phyloP scores from a whole-genome alignment of 1,284 basidiomycete genomes.

The Fistulinella staudtii region DNA sequence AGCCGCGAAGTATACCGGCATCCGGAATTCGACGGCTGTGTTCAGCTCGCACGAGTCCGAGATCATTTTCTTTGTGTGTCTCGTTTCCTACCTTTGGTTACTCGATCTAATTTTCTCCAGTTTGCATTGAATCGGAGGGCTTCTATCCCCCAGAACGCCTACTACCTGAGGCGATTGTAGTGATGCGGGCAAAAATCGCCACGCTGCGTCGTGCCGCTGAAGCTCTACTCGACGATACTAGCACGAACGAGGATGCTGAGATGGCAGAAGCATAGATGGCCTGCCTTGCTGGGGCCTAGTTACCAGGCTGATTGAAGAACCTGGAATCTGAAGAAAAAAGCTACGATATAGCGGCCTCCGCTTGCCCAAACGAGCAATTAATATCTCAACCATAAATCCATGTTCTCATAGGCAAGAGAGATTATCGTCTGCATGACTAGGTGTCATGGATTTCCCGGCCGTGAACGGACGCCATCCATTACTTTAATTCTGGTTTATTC shows the following conservation, averaged over 20 bases:
- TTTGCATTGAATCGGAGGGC: constrained; percentile 88
- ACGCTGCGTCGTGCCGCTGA: constrained; percentile 57
- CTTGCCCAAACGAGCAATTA: too few relatives aligned
- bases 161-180: constrained; percentile 78
- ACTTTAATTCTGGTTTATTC: too few relatives aligned
- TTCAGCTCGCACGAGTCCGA: constrained; percentile 81
- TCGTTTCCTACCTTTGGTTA: background rate
- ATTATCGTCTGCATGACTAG: too few relatives aligned
- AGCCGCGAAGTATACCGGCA: constrained; percentile 91
- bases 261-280: constrained; percentile 33
- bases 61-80: constrained; percentile 92
- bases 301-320: too few relatives aligned
- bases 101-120: constrained; percentile 38
- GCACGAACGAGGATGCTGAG: constrained; percentile 36
- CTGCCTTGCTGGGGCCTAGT: background rate
- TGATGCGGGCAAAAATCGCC: constrained; percentile 81
- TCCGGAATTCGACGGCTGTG: constrained; percentile 84
- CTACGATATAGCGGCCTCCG: too few relatives aligned
- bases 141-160: constrained; percentile 83
- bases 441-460: too few relatives aligned
- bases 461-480: too few relatives aligned
- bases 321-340: too few relatives aligned
- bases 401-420: too few relatives aligned
- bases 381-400: too few relatives aligned
- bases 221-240: constrained; percentile 41